These are phyloP conservation scores for Coniochaeta sp. DNA, from an alignment of 2,329 filamentous ascomycete species.

Conservation along the genomic window DNA sequence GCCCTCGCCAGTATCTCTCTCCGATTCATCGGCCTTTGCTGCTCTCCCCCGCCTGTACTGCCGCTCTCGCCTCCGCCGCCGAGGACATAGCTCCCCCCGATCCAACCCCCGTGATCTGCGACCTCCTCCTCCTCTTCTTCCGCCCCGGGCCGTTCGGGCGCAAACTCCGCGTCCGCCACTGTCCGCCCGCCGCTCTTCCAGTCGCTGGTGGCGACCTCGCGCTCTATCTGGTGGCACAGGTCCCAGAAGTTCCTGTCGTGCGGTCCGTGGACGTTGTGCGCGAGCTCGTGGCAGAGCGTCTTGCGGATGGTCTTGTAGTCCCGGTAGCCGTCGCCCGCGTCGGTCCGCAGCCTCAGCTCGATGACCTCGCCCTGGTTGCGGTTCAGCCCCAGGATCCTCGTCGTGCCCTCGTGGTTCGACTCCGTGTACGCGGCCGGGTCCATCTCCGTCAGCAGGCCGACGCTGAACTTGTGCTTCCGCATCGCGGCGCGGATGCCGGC, in stretches of 20 bases:
- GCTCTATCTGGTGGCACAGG: conserved; percentile 78
- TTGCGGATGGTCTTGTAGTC: conserved; percentile 88
- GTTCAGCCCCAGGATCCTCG: conserved; percentile 78
- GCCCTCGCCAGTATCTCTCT: conserved; percentile 14
- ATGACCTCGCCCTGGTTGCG: conserved; percentile 84
- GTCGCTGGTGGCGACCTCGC: conserved; percentile 74
- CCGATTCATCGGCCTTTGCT: conserved; percentile 7
- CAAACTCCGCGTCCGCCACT: conserved; percentile 42
- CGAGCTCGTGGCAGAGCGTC: conserved; percentile 90
- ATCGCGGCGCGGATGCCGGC: conserved; percentile 80
- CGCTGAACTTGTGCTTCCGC: conserved; percentile 76
- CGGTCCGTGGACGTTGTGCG: conserved; percentile 80
- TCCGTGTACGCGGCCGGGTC: conserved; percentile 75
- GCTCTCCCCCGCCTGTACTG: neutral
- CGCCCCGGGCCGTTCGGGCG: neutral
- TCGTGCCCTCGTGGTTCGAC: conserved; percentile 61
- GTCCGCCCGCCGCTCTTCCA: conserved; percentile 65
- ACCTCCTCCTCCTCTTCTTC: conserved; percentile 11
- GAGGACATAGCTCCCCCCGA: conserved; percentile 15
- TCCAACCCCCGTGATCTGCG: conserved; percentile 16
- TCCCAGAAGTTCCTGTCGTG: conserved; percentile 90
- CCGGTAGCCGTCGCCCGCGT: conserved; percentile 87
- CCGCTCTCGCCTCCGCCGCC: conserved; percentile 7
- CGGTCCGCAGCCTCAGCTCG: conserved; percentile 82
- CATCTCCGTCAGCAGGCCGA: conserved; percentile 90